Evolutionary conservation across 2,329 filamentous ascomycete species (phyloP).

Genomic region (Diaporthe humulicola): DNA sequence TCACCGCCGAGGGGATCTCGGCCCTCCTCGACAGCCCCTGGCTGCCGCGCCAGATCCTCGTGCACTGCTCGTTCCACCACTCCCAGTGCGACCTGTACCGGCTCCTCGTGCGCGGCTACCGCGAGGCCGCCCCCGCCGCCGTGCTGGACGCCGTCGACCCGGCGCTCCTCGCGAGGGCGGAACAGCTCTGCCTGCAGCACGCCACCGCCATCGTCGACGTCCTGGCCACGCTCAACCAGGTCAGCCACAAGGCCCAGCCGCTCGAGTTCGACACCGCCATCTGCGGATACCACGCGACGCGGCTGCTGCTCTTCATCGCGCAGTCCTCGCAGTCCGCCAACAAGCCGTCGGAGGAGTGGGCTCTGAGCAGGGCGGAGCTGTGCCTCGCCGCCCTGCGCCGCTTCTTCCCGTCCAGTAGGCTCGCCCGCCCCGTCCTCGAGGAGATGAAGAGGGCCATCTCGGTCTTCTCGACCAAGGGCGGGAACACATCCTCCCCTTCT

Average conservation of each 20-base stretch:
- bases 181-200: slow-evolving; percentile 36
- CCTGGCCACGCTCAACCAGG: slow-evolving; percentile 42
- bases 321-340: slow-evolving; percentile 37
- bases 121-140: slow-evolving; percentile 52
- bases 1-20: slow-evolving; percentile 30
- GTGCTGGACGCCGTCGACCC: slow-evolving; percentile 47
- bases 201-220: slow-evolving; percentile 40
- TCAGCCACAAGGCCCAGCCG: slow-evolving; percentile 36
- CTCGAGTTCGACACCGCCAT: slow-evolving; percentile 45
- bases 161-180: slow-evolving; percentile 48
- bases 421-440: slow-evolving; percentile 46
- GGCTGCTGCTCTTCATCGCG: slow-evolving; percentile 44
- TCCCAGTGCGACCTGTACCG: slow-evolving; percentile 60
- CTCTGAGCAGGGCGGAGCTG: slow-evolving; percentile 46
- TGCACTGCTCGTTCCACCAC: slow-evolving; percentile 56
- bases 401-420: slow-evolving; percentile 45
- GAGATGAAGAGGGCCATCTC: slow-evolving; percentile 45
- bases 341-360: slow-evolving; percentile 43
- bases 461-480: slow-evolving; percentile 37
- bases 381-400: slow-evolving; percentile 45
- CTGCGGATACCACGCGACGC: slow-evolving; percentile 43
- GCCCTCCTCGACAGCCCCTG: slow-evolving; percentile 39
- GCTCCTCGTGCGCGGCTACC: slow-evolving; percentile 56
- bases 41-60: slow-evolving; percentile 46
- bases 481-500: not conserved